Conservation (phyloP, 2,329 filamentous ascomycete genomes). For the Aspergillus arachidicola region DNA sequence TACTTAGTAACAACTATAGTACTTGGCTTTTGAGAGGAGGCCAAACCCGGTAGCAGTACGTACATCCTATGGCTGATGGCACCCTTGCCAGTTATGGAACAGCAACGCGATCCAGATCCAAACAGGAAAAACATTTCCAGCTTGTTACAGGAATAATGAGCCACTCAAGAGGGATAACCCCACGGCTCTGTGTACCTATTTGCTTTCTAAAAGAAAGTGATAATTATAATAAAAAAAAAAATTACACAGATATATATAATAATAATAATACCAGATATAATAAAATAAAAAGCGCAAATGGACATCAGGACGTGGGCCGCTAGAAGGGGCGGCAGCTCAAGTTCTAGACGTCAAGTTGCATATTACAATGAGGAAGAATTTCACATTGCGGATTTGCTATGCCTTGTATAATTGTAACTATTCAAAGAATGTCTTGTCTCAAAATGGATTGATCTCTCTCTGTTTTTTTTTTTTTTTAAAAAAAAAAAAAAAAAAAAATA, state of each 20-base stretch:
- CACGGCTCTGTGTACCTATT: constrained; percentile 6
- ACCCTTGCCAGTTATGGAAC: constrained; percentile 16
- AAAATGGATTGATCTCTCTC: background rate
- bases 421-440: background rate
- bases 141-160: background rate
- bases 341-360: too few relatives aligned
- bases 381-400: background rate
- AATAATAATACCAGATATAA: too few relatives aligned
- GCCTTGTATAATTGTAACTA: too few relatives aligned
- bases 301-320: background rate
- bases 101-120: constrained; percentile 4
- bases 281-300: background rate
- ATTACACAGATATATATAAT: background rate
- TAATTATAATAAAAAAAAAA: background rate
- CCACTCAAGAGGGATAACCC: background rate
- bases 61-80: background rate
- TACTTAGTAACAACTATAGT: background rate
- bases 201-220: background rate
- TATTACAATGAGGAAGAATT: background rate
- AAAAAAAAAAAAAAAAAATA: too few relatives aligned
- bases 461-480: too few relatives aligned
- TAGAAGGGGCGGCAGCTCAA: background rate
- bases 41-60: too few relatives aligned
- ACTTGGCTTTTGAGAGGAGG: background rate
- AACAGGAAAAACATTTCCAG: background rate